Evolutionary conservation across 345 rosid genomes (phyloP).

Genomic region (Linum tenue): DNA sequence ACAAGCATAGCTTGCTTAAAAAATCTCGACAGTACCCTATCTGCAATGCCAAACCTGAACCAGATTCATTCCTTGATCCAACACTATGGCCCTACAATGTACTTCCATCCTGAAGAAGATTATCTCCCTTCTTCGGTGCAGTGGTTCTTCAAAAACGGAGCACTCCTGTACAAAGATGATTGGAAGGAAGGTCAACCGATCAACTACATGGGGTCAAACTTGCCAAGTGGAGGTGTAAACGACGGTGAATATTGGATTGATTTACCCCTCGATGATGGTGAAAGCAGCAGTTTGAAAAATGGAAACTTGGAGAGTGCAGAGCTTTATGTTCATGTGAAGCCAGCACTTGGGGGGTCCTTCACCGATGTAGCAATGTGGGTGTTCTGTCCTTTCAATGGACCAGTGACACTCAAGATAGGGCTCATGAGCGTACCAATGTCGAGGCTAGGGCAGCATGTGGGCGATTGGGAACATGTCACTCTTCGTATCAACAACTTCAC

Average conservation of each 20-base stretch:
- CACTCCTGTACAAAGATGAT: slow-evolving; percentile 45
- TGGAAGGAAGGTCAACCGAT: slow-evolving; percentile 38
- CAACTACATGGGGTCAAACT: slow-evolving; percentile 44
- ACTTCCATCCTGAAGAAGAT: slow-evolving; percentile 79
- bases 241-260: slow-evolving; percentile 78
- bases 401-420: slow-evolving; percentile 73
- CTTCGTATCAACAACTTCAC: slow-evolving; percentile 75
- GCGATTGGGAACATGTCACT: slow-evolving; percentile 93
- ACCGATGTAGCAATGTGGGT: slow-evolving; percentile 91
- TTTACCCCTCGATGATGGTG: slow-evolving; percentile 51
- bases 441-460: slow-evolving; percentile 65
- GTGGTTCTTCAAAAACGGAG: slow-evolving; percentile 89
- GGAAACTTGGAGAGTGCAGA: slow-evolving; percentile 69
- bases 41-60: slow-evolving; percentile 74
- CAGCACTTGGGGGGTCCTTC: slow-evolving; percentile 80
- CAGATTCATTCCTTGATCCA: slow-evolving; percentile 60
- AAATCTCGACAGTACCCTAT: slow-evolving; percentile 45
- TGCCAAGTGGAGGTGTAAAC: slow-evolving; percentile 63
- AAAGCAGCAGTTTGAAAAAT: slow-evolving; percentile 35
- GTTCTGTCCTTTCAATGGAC: slow-evolving; percentile 88
- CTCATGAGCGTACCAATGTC: slow-evolving; percentile 53
- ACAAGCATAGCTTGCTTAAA: slow-evolving; percentile 61
- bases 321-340: slow-evolving; percentile 83
- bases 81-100: slow-evolving; percentile 76
- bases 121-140: slow-evolving; percentile 81